Evolutionary conservation across 169 alveolate genomes (phyloP), one percentile per base, ranked within the genome.

Genomic region (Cryptosporidium tyzzeri): DNA sequence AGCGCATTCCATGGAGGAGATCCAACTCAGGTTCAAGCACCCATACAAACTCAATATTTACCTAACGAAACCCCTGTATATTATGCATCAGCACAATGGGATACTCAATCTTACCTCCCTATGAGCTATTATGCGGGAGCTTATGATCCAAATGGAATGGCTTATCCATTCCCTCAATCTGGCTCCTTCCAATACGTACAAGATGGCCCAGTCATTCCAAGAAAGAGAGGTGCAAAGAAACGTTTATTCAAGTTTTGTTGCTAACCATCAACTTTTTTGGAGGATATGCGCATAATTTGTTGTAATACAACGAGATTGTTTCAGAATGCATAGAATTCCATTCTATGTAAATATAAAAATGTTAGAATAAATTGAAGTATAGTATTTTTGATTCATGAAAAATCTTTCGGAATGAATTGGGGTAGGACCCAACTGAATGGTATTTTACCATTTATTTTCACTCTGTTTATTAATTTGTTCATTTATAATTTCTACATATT

Each of bases 11-110:
- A 31, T 65, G 75, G 75, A 3, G 75, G 75, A 16, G 89, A 80
- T 62, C 89, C 89, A 41, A 80, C 89, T 26, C 89, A 80, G 65
- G 89, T 80, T 62, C 80, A 62, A 33, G 89, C 89, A 62, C 89
- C 89, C 14, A 31, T 80, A 29, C 75, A 80, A 18, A 65, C 80
- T 18, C 89, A 59, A n/a, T 80, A 80, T 62, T 41, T 80, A 10
- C 89, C 89, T 9, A 61, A 31, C 21, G 89, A 80, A 45, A 41
- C 62, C 37, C 89, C 89, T n/a, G 71, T 80, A 59, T 80, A 61
- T 48, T 80, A 80, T 53, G 31, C 89, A 26, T 80, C 89, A 14
- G 73, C 89, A 1, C 89, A 80, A 5, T 80, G 89, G 89, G 89
- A 80, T 45, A 80, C 89, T 44, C 73, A 80, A 23, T 80, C 89